Base-by-base conservation (phyloP, 2,329 filamentous ascomycete species). In the Fusarium humuli region DNA sequence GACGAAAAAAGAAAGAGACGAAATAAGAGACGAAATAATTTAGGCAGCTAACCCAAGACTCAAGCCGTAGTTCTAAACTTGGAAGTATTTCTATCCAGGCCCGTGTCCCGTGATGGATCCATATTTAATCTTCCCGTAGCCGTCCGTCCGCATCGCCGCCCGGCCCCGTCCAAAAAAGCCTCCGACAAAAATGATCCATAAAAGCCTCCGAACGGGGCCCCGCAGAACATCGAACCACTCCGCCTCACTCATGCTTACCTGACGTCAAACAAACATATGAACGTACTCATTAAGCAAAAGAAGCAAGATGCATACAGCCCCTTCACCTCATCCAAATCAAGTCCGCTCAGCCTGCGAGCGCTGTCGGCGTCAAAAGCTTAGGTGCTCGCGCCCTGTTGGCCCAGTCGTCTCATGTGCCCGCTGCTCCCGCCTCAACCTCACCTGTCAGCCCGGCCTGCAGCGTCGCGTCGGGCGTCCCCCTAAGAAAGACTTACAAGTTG, bases 301-400 rank as follows among this genome's bases (percentile, higher is more conserved):
- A 11, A n/a, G n/a, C 3, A 22, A 23, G 3, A 72, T 76, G 73
- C 70, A 63, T 37, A 73, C 75, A 4, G 22, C 37, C 14, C 40
- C 56, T 5, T 41, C 55, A 49, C 34, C 54, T 7, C 77, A 79
- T 47, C 77, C 78, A 6, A 78, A 74, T 27, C 78, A 79, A 49
- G 65, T 77, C 34, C 76, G 78, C 29, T 77, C 76, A 9, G 76
- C 77, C 8, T 79, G 77, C 57, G 77, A 79, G 66, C 70, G 77
- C 44, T 79, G 77, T 20, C 77, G 77, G 10, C 67, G 73, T 13
- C 77, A 79, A 45, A 79, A 79, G 55, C 72, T 79, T 8, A 75
- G 76, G 30, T 80, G 77, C 64, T 70, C 70, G 10, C 77, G 77
- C 20, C 71, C 73, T 25, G 49, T 69, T 27, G 46, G 69, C 22